These are phyloP conservation scores for Pseudopyrenochaeta lycopersici DNA, from an alignment of 2,329 filamentous ascomycete genomes.

Conservation along the genomic window DNA sequence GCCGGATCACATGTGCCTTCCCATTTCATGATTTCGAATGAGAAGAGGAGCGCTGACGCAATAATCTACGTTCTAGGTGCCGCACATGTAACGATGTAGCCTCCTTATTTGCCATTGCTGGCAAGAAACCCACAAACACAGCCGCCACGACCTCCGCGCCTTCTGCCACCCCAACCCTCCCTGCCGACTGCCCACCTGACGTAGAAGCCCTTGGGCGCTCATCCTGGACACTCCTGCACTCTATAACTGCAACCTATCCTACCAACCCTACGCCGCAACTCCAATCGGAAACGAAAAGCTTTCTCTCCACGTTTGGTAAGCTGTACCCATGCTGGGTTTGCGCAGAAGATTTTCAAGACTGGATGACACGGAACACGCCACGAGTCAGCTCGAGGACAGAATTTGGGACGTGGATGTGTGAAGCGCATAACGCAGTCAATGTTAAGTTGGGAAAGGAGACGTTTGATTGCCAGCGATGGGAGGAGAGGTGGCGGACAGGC, in stretches of 20 bases:
- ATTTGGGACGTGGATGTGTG: conserved; percentile 84
- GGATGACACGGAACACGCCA: conserved; percentile 78
- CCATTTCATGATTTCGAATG: background rate
- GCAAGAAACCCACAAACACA: conserved; percentile 34
- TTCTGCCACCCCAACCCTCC: conserved; percentile 46
- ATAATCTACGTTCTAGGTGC: conserved; percentile 61
- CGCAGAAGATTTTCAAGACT: conserved; percentile 87
- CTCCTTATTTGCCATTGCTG: conserved; percentile 67
- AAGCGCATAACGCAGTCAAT: conserved; percentile 88
- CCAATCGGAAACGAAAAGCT: conserved; percentile 78
- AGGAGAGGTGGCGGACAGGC: conserved; percentile 93
- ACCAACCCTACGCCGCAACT: conserved; percentile 70
- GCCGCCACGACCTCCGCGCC: conserved; percentile 47
- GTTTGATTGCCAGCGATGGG: conserved; percentile 91
- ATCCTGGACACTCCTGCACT: conserved; percentile 93
- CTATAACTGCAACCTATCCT: conserved; percentile 88
- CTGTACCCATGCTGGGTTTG: conserved; percentile 97
- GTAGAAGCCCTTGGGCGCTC: conserved; percentile 86
- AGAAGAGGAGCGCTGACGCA: conserved; percentile 1
- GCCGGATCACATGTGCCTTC: conserved; percentile 10
- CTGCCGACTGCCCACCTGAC: conserved; percentile 84
- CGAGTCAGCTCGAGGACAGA: conserved; percentile 67
- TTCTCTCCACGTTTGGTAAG: conserved; percentile 82
- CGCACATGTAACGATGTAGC: conserved; percentile 72
- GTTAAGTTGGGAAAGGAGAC: conserved; percentile 86